Evolutionary conservation across 495 filamentous ascomycete genomes (phyloP).

Genomic region (Thermochaetoides thermophila): DNA sequence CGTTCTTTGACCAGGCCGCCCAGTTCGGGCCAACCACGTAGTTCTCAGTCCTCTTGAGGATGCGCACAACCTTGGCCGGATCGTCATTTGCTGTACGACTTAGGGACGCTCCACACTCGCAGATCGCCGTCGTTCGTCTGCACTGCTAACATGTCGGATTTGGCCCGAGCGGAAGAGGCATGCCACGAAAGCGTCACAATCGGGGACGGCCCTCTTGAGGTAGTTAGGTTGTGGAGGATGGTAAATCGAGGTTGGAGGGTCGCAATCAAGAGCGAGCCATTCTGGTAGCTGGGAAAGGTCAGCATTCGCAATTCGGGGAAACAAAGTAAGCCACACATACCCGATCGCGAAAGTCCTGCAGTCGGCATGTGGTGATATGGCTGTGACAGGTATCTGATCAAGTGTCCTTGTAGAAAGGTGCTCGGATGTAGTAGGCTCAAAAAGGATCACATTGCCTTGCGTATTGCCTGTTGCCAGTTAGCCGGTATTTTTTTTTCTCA

Average conservation of each 20-base stretch:
- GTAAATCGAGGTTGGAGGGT: slow-evolving; percentile 84
- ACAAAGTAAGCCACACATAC: slow-evolving; percentile 32
- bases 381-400: slow-evolving; percentile 77
- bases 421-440: slow-evolving; percentile 85
- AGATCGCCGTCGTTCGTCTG: slow-evolving; percentile 87
- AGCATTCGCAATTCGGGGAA: neutral
- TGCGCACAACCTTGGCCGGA: slow-evolving; percentile 69
- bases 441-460: slow-evolving; percentile 86
- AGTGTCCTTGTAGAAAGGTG: slow-evolving; percentile 88
- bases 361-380: slow-evolving; percentile 79
- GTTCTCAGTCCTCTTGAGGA: slow-evolving; percentile 67
- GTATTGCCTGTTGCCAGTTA: slow-evolving; percentile 79
- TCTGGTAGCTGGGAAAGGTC: slow-evolving; percentile 54
- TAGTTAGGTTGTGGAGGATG: slow-evolving; percentile 84
- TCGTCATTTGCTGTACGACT: slow-evolving; percentile 60
- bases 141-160: slow-evolving; percentile 93
- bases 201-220: slow-evolving; percentile 65
- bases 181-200: slow-evolving; percentile 92
- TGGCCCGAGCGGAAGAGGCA: slow-evolving; percentile 89
- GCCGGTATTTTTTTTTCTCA: too few relatives aligned
- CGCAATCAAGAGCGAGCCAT: slow-evolving; percentile 86
- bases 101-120: slow-evolving; percentile 92
- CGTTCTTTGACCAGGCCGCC: slow-evolving; percentile 98
- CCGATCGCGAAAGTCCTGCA: slow-evolving; percentile 95
- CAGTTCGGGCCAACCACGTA: slow-evolving; percentile 70